These are phyloP conservation scores for Saccharomyces uvarum DNA, from an alignment of 1,139 yeast genomes.

Conservation along the genomic window DNA sequence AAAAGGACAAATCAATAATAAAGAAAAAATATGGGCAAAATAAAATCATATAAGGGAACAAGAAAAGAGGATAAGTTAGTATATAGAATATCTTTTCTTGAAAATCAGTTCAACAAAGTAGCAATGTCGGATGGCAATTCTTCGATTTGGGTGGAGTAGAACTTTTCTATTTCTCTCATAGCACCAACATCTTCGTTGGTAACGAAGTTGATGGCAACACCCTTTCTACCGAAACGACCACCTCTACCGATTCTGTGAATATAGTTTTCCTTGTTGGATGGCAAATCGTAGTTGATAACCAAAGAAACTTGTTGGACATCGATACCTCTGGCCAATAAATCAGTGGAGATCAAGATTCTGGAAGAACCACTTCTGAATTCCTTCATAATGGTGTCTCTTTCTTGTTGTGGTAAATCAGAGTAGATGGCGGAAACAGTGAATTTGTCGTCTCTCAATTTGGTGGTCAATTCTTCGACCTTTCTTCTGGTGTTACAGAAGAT, in stretches of 20 bases:
- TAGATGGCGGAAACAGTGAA: constrained; percentile 97
- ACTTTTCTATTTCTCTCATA: constrained; percentile 95
- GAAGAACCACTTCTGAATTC: constrained; percentile 98
- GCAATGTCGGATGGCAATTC: constrained; percentile 96
- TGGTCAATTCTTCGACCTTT: constrained; percentile 91
- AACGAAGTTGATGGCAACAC: constrained; percentile 98
- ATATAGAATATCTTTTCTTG: background rate
- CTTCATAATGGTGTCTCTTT: constrained; percentile 96
- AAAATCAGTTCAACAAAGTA: constrained; percentile 50
- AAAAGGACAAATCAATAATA: background rate
- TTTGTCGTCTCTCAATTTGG: constrained; percentile 74
- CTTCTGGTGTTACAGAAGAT: constrained; percentile 98
- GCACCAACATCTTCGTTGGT: constrained; percentile 84
- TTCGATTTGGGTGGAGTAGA: constrained; percentile 95
- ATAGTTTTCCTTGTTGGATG: constrained; percentile 95
- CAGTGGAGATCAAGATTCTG: constrained; percentile 93
- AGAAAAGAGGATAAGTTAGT: background rate
- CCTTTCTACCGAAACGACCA: constrained; percentile 99
- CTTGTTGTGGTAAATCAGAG: constrained; percentile 94
- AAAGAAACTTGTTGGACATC: constrained; percentile 98
- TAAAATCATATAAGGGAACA: background rate
- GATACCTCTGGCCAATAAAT: constrained; percentile 98
- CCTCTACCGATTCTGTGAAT: constrained; percentile 99
- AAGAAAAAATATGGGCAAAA: background rate
- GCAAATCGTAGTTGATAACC: constrained; percentile 96